Percentiles rank a stretch among this genome's conserved stretches.
These are phyloP conservation scores for Cucurbita ficifolia DNA, from an alignment of 306 rosid species.

Conservation along the genomic window DNA sequence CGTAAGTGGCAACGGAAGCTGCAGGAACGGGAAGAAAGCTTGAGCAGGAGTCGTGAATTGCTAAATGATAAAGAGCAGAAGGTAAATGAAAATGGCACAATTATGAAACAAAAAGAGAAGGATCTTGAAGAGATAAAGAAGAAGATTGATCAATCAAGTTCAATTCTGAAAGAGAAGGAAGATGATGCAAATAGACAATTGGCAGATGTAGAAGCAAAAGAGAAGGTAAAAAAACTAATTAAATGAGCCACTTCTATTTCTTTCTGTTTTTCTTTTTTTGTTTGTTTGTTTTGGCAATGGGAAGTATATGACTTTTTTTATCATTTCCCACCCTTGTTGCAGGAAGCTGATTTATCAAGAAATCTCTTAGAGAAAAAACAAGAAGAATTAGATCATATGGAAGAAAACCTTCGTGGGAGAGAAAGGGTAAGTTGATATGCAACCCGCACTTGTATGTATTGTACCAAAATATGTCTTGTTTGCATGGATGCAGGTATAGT, in stretches of 20 bases:
- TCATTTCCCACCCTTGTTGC: constrained; percentile 14
- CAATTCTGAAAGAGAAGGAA: constrained; percentile 44
- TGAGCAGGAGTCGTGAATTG: constrained; percentile 28
- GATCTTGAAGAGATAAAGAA: constrained; percentile 36
- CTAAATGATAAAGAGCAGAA: constrained; percentile 46
- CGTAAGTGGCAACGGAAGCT: constrained; percentile 64
- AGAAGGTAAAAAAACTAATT: constrained; percentile 35
- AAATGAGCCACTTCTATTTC: neutral
- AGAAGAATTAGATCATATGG: constrained; percentile 38
- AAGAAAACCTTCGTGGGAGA: constrained; percentile 46
- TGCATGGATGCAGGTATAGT: neutral
- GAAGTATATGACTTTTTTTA: neutral
- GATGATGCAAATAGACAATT: constrained; percentile 32
- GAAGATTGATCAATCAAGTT: constrained; percentile 25
- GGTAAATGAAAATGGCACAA: constrained; percentile 34
- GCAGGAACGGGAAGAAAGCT: constrained; percentile 53
- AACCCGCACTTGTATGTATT: neutral
- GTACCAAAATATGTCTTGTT: neutral
- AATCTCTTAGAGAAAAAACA: constrained; percentile 35
- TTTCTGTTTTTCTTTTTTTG: too few relatives aligned
- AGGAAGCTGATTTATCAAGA: constrained; percentile 37
- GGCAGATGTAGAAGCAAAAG: constrained; percentile 38
- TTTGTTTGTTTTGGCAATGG: too few relatives aligned
- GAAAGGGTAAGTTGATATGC: constrained; percentile 50
- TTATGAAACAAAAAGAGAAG: constrained; percentile 42